Evolutionary conservation across 768 basidiomycete genomes (phyloP), one percentile per base, ranked within the genome.

Genomic region (Lentinus tigrinus): DNA sequence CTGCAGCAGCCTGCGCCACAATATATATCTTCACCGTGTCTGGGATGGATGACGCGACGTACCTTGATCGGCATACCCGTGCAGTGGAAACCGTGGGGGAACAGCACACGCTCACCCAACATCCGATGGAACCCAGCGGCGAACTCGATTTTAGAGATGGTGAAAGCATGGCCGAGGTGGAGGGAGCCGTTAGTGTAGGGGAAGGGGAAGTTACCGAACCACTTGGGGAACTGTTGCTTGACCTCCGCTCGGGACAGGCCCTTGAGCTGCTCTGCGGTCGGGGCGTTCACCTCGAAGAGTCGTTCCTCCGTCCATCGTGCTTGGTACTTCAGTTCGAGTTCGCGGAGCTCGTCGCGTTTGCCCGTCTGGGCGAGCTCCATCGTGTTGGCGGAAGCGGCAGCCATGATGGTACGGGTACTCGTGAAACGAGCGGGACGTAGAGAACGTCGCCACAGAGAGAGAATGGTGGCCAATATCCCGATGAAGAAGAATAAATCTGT

Each of bases 31-130:
- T 13, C 40, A 19, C 44, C 14, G 56, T 44, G 17, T 27, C 17
- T 36, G 21, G 4, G 46, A 47, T 10, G 1, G 2, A 24, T 26
- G 21, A 17, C 27, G 52, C 24, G 9, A 75, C 88, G 58, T 60
- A 93, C 96, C 85, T 98, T 98, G 81, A 99, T 99, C 38, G 97
- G 97, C 93, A 99, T 91, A 34, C 97, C 97, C 5, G 97, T 99
- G 66, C 91, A 92, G 75, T 99, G 97, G 74, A 97, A 91, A 47
- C 93, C 97, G 68, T 95, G 90, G n/a, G 97, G 97, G 76, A 98
- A 98, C 64, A 99, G 74, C 27, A 90, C 93, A 16, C 92, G 82
- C 77, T 97, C 97, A 51, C 97, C 96, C 62, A 95, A 71, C 90
- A 99, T 87, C 42, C 96, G 81, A 75, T 99, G 88, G 74, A 91